phyloP scores from a whole-genome alignment of 371 early-diverging fungal genomes.

The Lichtheimia corymbifera region DNA sequence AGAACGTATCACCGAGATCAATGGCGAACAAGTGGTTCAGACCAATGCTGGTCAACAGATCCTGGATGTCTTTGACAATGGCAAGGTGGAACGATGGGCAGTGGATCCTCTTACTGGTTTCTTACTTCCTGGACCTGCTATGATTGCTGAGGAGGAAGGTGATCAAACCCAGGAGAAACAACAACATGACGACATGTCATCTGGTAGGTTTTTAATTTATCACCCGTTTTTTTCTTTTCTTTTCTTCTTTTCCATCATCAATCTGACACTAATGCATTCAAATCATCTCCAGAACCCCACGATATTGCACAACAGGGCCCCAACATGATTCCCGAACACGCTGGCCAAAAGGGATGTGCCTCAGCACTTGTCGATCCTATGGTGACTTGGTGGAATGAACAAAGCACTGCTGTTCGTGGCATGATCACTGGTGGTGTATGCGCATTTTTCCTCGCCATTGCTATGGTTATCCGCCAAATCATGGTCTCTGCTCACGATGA shows the following conservation, averaged over 20 bases:
- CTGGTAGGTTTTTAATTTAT: not conserved
- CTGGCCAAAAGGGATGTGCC: constrained; percentile 9
- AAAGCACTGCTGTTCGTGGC: constrained; percentile 20
- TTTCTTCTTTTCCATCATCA: too few species aligned
- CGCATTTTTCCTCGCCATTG: constrained; percentile 28
- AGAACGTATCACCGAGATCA: constrained; percentile 69
- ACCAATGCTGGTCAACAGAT: constrained; percentile 70
- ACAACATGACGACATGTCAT: not conserved
- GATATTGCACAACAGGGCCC: not conserved
- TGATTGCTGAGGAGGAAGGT: not conserved
- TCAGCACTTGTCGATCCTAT: constrained; percentile 22
- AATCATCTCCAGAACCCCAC: not conserved
- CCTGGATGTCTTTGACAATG: constrained; percentile 63
- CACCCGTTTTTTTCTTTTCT: not conserved
- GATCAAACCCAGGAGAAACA: not conserved
- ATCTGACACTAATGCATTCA: not conserved
- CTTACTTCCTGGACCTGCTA: constrained; percentile 22
- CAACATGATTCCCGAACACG: constrained; percentile 2
- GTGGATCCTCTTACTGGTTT: constrained; percentile 50
- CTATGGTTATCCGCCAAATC: constrained; percentile 30
- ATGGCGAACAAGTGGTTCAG: constrained; percentile 69
- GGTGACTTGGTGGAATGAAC: constrained; percentile 41
- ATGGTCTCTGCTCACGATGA: constrained; percentile 15
- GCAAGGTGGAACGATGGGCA: constrained; percentile 48
- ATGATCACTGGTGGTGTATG: constrained; percentile 29